A percentile compares a stretch with the other conserved stretches of the same genome.
phyloP scores from a whole-genome alignment of 1,284 basidiomycete genomes.

The Ceratobasidium papillatum region DNA sequence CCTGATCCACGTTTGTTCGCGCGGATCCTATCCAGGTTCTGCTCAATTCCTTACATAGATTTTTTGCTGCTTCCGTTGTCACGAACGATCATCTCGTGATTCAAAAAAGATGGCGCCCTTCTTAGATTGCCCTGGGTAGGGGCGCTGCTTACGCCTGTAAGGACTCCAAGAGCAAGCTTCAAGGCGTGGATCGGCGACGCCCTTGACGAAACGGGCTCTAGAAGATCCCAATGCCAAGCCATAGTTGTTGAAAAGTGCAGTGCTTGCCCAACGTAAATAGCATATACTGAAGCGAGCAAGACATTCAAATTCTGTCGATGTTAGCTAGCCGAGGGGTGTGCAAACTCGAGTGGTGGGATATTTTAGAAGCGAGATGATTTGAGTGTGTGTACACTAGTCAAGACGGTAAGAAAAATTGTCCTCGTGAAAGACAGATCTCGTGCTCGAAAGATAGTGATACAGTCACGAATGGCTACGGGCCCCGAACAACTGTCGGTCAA shows the following conservation, averaged over 20 bases:
- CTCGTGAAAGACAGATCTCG: background rate
- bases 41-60: background rate
- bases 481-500: background rate
- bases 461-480: background rate
- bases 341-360: too few relatives aligned
- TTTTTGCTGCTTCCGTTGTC: too few relatives aligned
- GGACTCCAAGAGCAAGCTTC: constrained; percentile 66
- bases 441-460: too few relatives aligned
- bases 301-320: background rate
- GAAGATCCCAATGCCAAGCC: background rate
- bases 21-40: background rate
- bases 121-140: constrained; percentile 61
- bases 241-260: background rate
- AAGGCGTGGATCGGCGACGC: constrained; percentile 42
- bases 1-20: background rate
- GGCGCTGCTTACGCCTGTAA: constrained; percentile 67
- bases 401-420: background rate
- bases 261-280: background rate
- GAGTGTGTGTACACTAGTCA: background rate
- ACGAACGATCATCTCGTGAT: too few relatives aligned
- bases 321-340: background rate
- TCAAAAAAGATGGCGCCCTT: background rate
- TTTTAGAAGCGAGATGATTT: too few relatives aligned
- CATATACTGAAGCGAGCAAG: background rate
- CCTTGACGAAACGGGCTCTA: background rate